phyloP scores from a whole-genome alignment of 1,139 yeast genomes.

The Saccharomyces pastorianus region DNA sequence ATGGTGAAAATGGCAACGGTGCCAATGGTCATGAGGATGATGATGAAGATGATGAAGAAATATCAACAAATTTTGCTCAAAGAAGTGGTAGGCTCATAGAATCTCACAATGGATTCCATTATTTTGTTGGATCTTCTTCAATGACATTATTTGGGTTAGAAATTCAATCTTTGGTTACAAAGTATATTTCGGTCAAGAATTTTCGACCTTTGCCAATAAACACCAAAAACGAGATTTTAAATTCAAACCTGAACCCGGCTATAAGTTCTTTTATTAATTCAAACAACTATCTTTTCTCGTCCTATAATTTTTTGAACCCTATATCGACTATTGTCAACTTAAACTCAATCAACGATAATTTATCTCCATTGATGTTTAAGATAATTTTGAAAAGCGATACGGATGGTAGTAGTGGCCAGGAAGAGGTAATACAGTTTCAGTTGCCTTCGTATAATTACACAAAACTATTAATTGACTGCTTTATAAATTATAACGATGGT shows the following conservation, averaged over 20 bases:
- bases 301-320: not conserved
- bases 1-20: not conserved
- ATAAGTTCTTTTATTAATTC: not conserved
- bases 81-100: conserved; percentile 63
- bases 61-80: conserved; percentile 59
- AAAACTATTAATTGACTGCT: conserved; percentile 63
- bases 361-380: conserved; percentile 41
- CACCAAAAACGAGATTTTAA: conserved; percentile 1
- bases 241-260: not conserved
- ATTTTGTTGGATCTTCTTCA: conserved; percentile 72
- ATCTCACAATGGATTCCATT: conserved; percentile 64
- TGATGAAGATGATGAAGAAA: conserved; percentile 34
- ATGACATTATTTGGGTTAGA: conserved; percentile 76
- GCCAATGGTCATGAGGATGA: not conserved
- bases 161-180: conserved; percentile 46
- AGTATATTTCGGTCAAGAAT: conserved; percentile 18
- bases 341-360: not conserved
- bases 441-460: conserved; percentile 75
- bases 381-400: conserved; percentile 61
- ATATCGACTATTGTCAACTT: not conserved
- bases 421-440: conserved; percentile 45
- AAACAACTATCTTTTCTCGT: not conserved
- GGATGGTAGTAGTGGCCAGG: conserved; percentile 36
- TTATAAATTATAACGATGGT: conserved; percentile 72
- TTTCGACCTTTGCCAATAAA: conserved; percentile 14